phyloP scores from a whole-genome alignment of 306 rosid genomes.

The Lathyrus sativus region DNA sequence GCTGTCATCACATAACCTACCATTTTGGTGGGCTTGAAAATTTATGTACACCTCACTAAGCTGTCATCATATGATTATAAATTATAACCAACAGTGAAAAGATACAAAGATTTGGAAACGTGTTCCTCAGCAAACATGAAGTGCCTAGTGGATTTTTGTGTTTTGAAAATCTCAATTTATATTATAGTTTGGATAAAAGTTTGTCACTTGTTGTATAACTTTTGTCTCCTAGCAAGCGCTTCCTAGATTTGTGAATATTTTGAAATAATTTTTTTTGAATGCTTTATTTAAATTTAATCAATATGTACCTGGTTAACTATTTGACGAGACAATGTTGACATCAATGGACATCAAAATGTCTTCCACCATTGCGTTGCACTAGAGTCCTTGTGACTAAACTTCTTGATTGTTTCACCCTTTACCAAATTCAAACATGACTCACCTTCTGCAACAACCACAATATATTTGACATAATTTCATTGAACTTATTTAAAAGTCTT shows the following conservation, averaged over 20 bases:
- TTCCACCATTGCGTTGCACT: too few relatives aligned
- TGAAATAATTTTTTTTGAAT: neutral
- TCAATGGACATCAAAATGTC: too few relatives aligned
- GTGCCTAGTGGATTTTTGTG: slow-evolving; percentile 3
- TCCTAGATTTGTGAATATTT: neutral
- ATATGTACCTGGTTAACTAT: too few relatives aligned
- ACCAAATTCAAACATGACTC: too few relatives aligned
- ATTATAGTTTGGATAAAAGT: neutral
- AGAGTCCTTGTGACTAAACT: too few relatives aligned
- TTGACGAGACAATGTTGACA: too few relatives aligned
- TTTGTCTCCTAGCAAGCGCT: neutral
- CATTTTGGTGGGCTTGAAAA: slow-evolving; percentile 40
- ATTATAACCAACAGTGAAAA: slow-evolving; percentile 1
- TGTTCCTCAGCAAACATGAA: neutral
- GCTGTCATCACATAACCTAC: slow-evolving; percentile 40
- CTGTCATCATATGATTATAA: slow-evolving; percentile 2
- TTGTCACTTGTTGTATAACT: neutral
- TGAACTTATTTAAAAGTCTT: too few relatives aligned
- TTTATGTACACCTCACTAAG: neutral
- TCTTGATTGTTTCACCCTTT: too few relatives aligned
- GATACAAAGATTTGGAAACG: neutral
- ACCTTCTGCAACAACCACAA: too few relatives aligned
- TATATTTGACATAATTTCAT: too few relatives aligned
- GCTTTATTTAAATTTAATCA: neutral
- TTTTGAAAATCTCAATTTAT: neutral